phyloP scores from a whole-genome alignment of 768 basidiomycete species.

The Suillus subaureus region DNA sequence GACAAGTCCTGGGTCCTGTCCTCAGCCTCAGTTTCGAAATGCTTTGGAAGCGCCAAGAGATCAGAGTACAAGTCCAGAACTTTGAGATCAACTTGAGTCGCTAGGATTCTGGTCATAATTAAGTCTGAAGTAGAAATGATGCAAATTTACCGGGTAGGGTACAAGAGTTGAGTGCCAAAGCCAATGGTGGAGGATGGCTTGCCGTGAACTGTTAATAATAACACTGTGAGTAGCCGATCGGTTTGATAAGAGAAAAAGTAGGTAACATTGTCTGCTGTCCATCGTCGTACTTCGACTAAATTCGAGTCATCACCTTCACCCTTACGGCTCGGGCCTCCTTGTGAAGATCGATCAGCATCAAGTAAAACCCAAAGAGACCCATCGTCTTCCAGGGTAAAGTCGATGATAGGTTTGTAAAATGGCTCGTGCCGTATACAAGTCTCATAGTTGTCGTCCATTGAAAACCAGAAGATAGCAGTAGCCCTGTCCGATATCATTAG shows the following conservation, averaged over 20 bases:
- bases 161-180: constrained; percentile 50
- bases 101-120: constrained; percentile 33
- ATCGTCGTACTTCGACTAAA: constrained; percentile 34
- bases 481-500: constrained; percentile 43
- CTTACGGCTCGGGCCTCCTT: constrained; percentile 15
- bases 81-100: constrained; percentile 49
- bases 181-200: constrained; percentile 30
- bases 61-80: constrained; percentile 61
- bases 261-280: constrained; percentile 45
- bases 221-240: neutral
- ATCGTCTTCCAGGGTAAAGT: constrained; percentile 48
- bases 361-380: constrained; percentile 48
- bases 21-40: constrained; percentile 47
- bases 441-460: constrained; percentile 22
- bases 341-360: constrained; percentile 45
- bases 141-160: constrained; percentile 46
- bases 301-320: constrained; percentile 18
- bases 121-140: neutral
- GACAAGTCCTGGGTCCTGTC: constrained; percentile 36
- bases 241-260: neutral
- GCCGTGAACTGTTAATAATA: constrained; percentile 21
- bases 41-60: constrained; percentile 63
- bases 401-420: constrained; percentile 60
- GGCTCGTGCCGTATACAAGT: constrained; percentile 43
- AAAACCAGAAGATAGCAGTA: constrained; percentile 64